Conservation (phyloP, 2,329 filamentous ascomycete genomes). For the Aspergillus sp. region DNA sequence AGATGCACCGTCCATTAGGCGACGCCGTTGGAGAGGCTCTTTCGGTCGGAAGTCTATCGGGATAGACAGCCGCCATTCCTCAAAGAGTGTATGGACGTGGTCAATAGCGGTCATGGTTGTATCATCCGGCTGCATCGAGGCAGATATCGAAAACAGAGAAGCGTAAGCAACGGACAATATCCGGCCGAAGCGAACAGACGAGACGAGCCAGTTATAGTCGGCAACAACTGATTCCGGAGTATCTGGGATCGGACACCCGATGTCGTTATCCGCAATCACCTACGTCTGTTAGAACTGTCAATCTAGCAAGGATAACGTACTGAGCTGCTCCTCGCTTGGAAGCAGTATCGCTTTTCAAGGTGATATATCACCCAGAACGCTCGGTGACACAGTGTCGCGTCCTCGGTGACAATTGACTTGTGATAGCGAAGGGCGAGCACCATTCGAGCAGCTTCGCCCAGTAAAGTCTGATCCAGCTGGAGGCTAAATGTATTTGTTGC, state of each 20-base stretch:
- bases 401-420: constrained; percentile 19
- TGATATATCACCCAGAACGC: constrained; percentile 45
- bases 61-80: constrained; percentile 32
- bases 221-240: constrained; percentile 33
- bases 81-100: constrained; percentile 24
- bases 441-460: constrained; percentile 37
- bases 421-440: constrained; percentile 32
- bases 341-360: constrained; percentile 38
- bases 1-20: constrained; percentile 3
- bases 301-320: constrained; percentile 22
- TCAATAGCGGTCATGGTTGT: constrained; percentile 23
- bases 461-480: constrained; percentile 33
- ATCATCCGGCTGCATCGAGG: constrained; percentile 20
- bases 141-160: constrained; percentile 37
- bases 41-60: constrained; percentile 32
- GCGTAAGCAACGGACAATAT: constrained; percentile 35
- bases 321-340: constrained; percentile 32
- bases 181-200: constrained; percentile 30
- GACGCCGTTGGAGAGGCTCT: neutral
- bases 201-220: constrained; percentile 38
- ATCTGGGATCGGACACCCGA: constrained; percentile 36
- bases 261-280: constrained; percentile 39
- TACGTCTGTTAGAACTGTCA: constrained; percentile 12
- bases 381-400: constrained; percentile 17
- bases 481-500: constrained; percentile 35